These are phyloP conservation scores for Metschnikowia matae DNA, from an alignment of 805 yeast species.

Conservation along the genomic window DNA sequence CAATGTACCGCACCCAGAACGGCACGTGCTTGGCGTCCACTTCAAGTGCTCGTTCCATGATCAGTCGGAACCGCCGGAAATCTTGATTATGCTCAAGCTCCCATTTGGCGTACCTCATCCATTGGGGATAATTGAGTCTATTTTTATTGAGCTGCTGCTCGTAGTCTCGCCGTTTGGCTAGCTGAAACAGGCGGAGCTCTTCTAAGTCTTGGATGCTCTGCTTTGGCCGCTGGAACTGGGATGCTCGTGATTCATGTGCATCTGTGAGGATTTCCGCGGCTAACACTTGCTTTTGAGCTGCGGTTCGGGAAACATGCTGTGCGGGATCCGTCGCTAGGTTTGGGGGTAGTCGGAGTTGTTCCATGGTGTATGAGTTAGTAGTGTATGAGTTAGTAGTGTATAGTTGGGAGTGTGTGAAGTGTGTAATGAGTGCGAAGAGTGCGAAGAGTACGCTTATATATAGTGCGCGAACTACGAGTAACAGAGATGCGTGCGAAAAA, in stretches of 20 bases:
- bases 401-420: no score
- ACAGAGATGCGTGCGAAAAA: no score
- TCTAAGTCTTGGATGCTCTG: conserved; percentile 67
- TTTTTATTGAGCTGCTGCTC: conserved; percentile 87
- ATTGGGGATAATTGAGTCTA: conserved; percentile 75
- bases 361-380: conserved; percentile 1
- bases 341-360: conserved; percentile 12
- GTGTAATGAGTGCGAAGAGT: no score
- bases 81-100: conserved; percentile 76
- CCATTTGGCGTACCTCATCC: conserved; percentile 89
- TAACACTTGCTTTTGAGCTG: conserved; percentile 53
- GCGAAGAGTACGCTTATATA: no score
- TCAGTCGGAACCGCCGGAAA: conserved; percentile 71
- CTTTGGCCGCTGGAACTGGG: conserved; percentile 35
- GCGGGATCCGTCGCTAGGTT: conserved; percentile 8
- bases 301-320: neutral
- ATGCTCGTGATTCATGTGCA: conserved; percentile 49
- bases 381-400: no score
- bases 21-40: conserved; percentile 75
- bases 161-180: conserved; percentile 72
- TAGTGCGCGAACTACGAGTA: no score
- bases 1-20: conserved; percentile 81
- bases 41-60: conserved; percentile 82
- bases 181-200: conserved; percentile 72
- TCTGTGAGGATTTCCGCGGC: conserved; percentile 62